Evolutionary conservation across 257 asterid genomes (phyloP).

Genomic region (Penstemon davidsonii): DNA sequence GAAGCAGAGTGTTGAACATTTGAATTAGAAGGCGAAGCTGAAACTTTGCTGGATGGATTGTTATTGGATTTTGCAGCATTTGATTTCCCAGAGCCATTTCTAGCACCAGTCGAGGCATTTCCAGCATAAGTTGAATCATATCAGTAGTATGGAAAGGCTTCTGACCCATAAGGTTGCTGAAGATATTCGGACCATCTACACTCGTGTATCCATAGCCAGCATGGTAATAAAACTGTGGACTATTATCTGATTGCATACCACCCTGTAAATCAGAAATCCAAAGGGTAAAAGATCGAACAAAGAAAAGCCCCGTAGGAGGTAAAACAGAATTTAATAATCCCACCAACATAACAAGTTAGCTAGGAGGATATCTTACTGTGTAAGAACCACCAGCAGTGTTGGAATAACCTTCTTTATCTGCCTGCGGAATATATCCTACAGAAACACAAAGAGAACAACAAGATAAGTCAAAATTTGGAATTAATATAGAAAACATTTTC

Average conservation of each 20-base stretch:
- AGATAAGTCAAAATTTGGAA: background rate
- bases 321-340: no score
- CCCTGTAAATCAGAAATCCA: conserved; percentile 35
- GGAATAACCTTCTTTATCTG: conserved; percentile 55
- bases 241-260: conserved; percentile 39
- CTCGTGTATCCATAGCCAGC: conserved; percentile 61
- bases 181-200: conserved; percentile 54
- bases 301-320: no score
- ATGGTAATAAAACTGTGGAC: conserved; percentile 51
- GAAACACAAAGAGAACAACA: background rate
- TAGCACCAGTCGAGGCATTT: conserved; percentile 35
- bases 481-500: no score
- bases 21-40: conserved; percentile 43
- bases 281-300: conserved; percentile 6
- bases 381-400: conserved; percentile 45
- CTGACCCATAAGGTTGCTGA: conserved; percentile 62
- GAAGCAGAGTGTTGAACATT: conserved; percentile 40
- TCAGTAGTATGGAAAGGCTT: conserved; percentile 47
- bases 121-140: conserved; percentile 48
- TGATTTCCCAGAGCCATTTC: conserved; percentile 47
- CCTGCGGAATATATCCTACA: conserved; percentile 56
- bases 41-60: conserved; percentile 31
- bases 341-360: background rate
- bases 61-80: conserved; percentile 35
- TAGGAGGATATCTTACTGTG: conserved; percentile 36